A percentile compares a stretch with the other conserved stretches of the same genome.
Conservation (phyloP, 2,329 filamentous ascomycete genomes). For the Coleophoma crateriformis region DNA sequence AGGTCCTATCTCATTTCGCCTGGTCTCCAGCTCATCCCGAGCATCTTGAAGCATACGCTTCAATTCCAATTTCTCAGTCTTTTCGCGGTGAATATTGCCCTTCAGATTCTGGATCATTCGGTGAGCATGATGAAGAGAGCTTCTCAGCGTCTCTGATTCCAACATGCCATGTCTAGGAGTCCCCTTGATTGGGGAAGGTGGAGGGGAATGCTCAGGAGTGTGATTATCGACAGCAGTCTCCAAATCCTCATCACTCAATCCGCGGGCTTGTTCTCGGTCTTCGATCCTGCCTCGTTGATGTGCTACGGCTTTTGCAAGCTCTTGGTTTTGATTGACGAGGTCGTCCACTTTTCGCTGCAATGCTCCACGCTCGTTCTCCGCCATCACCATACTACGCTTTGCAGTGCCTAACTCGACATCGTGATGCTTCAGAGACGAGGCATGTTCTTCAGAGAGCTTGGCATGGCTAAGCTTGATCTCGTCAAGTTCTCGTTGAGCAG, state of each 20-base stretch:
- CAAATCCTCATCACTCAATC: constrained; percentile 56
- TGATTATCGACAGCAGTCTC: constrained; percentile 61
- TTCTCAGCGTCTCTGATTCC: constrained; percentile 94
- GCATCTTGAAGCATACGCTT: constrained; percentile 93
- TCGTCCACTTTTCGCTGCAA: constrained; percentile 86
- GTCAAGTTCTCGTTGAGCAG: constrained; percentile 80
- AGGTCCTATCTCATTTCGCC: constrained; percentile 42
- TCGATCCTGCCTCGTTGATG: constrained; percentile 62
- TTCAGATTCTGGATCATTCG: constrained; percentile 95
- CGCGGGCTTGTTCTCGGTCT: constrained; percentile 56
- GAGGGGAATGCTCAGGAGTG: constrained; percentile 86
- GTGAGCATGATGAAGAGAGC: constrained; percentile 89
- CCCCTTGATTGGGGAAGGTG: constrained; percentile 82
- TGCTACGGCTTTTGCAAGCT: constrained; percentile 79
- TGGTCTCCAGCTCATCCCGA: constrained; percentile 79
- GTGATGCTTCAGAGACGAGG: constrained; percentile 70
- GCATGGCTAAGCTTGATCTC: constrained; percentile 78
- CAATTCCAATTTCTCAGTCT: constrained; percentile 96
- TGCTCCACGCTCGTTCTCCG: constrained; percentile 71
- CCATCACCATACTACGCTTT: constrained; percentile 72
- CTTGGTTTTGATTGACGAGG: constrained; percentile 80
- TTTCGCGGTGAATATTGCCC: constrained; percentile 92
- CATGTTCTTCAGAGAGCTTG: constrained; percentile 76
- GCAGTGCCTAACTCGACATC: constrained; percentile 83
- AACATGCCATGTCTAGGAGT: constrained; percentile 86